Base-by-base conservation (phyloP, 208 protist species). In the Chromosphaera perkinsii region DNA sequence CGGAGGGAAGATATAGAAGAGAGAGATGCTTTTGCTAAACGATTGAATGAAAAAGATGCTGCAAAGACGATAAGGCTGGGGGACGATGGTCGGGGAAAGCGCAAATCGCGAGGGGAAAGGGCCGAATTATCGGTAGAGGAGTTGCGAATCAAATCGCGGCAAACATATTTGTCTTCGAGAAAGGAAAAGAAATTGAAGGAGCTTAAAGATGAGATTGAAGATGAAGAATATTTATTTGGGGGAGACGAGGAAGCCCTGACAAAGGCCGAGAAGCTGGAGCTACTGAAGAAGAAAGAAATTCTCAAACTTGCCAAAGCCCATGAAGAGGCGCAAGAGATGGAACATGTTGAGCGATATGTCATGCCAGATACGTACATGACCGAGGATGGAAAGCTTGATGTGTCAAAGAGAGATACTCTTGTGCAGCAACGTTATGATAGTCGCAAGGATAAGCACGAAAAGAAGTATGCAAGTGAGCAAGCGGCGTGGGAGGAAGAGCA, bases 401-500 rank as follows among this genome's bases (percentile, higher is more conserved):
- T 31, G 2, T 20, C 12, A 36, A 39, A 66, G 22, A 39, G 10
- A 7, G 45, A 66, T 7, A 58, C n/a, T 31, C 68, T 43, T 4
- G 37, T 36, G 59, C 2, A 29, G n/a, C 27, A 0, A 73, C 31
- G 22, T 22, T 26, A 22, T 20, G 67, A 12, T 47, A 64, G 3
- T 35, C 9, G 49, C 26, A 32, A 27, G 9, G 10, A 24, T 55
- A 24, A 22, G 42, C 7, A 57, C 7, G 59, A 67, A 7, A 39
- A 12, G 26, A 32, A 17, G 4, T 31, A 3, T 24, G 57, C 39
- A 14, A 22, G 26, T 4, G 68, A 73, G 58, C 56, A 67, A 27
- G n/a, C 7, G 36, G 39, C n/a, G 35, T 88, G 81, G 81, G 85
- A 89, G 67, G 64, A 77, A 32, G 32, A 60, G 47, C 77, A 84